Conservation (phyloP, 1,284 basidiomycete genomes). For the Pascua sp. region DNA sequence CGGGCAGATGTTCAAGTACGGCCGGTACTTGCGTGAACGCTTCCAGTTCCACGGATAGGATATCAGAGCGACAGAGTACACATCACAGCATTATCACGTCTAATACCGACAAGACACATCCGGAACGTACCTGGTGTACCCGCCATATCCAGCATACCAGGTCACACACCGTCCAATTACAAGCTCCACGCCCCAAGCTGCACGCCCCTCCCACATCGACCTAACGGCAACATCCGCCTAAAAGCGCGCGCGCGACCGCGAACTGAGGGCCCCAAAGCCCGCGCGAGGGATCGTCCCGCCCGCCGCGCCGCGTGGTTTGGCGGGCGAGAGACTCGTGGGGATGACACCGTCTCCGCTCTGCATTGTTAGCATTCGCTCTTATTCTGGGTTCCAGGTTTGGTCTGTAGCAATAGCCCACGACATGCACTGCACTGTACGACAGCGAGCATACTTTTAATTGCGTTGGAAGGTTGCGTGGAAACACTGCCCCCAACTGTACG, state of each 20-base stretch:
- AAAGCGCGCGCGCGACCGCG: not conserved
- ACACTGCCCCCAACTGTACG: constrained; percentile 12
- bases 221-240: not conserved
- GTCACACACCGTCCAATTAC: not conserved
- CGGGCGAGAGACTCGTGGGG: constrained; percentile 36
- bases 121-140: not conserved
- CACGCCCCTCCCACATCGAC: no score
- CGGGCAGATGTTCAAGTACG: constrained; percentile 45
- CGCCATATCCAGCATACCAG: not conserved
- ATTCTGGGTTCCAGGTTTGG: not conserved
- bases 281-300: constrained; percentile 32
- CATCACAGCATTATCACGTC: not conserved
- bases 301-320: not conserved
- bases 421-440: no score
- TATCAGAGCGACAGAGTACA: no score
- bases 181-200: no score
- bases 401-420: no score
- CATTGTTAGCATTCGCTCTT: not conserved
- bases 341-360: constrained; percentile 48
- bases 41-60: constrained; percentile 33
- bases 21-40: constrained; percentile 43
- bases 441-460: no score
- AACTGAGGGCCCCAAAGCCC: constrained; percentile 20
- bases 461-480: not conserved
- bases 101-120: not conserved